Conservation (phyloP, 805 yeast genomes). For the Candida xiaguanensis region DNA sequence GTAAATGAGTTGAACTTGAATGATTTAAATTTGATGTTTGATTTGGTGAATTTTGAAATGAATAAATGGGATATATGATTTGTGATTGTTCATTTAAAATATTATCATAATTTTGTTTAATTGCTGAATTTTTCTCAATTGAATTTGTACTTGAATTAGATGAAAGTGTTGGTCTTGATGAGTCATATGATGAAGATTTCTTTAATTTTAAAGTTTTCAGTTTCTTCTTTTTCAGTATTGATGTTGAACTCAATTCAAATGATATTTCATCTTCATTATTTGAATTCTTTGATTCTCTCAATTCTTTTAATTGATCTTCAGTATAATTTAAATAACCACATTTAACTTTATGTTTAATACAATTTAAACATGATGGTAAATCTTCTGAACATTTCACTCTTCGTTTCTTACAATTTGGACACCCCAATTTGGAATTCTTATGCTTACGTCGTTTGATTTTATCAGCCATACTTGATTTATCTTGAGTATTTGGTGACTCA, state of each 20-base stretch:
- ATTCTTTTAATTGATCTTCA: slow-evolving; percentile 26
- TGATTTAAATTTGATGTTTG: not conserved
- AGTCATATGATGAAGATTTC: not conserved
- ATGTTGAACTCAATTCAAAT: not conserved
- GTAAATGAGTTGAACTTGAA: not conserved
- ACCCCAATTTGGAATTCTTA: slow-evolving; percentile 40
- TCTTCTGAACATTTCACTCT: slow-evolving; percentile 47
- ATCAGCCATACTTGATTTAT: not conserved
- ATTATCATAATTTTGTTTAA: slow-evolving; percentile 31
- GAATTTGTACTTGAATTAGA: not conserved
- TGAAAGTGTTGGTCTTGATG: not conserved
- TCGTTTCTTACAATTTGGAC: slow-evolving; percentile 47
- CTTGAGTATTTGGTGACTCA: not conserved
- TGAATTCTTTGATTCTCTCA: slow-evolving; percentile 4
- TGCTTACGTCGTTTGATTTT: slow-evolving; percentile 23
- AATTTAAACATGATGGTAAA: slow-evolving; percentile 36
- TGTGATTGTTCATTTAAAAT: slow-evolving; percentile 18
- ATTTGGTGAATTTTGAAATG: slow-evolving; percentile 2
- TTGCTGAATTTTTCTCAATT: slow-evolving; percentile 2
- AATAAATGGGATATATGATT: slow-evolving; percentile 37
- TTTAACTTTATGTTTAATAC: slow-evolving; percentile 35
- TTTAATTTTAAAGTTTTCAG: not conserved
- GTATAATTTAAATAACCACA: slow-evolving; percentile 38
- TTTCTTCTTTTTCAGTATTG: slow-evolving; percentile 1
- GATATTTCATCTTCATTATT: slow-evolving; percentile 4